These are phyloP conservation scores for Plasmodium berghei DNA, from an alignment of 169 alveolate genomes.

Conservation along the genomic window DNA sequence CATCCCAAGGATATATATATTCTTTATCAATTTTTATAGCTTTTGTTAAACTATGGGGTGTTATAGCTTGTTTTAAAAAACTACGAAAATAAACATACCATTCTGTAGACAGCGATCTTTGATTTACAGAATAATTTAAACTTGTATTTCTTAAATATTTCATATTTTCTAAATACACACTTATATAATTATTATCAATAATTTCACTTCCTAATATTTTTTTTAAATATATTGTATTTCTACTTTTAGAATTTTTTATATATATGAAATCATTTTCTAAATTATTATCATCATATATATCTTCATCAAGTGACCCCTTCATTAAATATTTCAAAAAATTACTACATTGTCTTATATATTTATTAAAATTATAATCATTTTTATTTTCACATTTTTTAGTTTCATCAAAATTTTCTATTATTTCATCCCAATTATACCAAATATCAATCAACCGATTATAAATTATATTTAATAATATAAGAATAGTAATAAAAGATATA, in stretches of 20 bases:
- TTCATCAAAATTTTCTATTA: too few relatives aligned
- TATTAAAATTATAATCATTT: too few relatives aligned
- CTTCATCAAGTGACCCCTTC: not conserved
- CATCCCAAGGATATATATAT: constrained; percentile 74
- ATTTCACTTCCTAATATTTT: constrained; percentile 37
- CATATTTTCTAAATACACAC: constrained; percentile 53
- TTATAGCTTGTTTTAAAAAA: constrained; percentile 58
- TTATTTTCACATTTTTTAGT: too few relatives aligned
- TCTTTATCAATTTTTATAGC: constrained; percentile 67
- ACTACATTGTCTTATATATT: too few relatives aligned
- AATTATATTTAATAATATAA: too few relatives aligned
- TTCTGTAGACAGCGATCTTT: constrained; percentile 56
- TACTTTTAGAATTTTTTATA: constrained; percentile 32
- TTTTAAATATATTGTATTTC: constrained; percentile 52
- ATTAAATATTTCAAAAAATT: too few relatives aligned
- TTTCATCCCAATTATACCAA: too few relatives aligned
- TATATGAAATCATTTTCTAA: constrained; percentile 35
- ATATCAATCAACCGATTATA: too few relatives aligned
- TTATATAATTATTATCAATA: constrained; percentile 45
- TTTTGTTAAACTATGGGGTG: constrained; percentile 68
- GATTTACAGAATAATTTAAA: constrained; percentile 38
- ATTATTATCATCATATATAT: constrained; percentile 3
- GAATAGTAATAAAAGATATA: too few relatives aligned
- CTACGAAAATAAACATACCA: constrained; percentile 66
- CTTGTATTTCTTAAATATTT: constrained; percentile 65